Evolutionary conservation across 2,329 filamentous ascomycete species (phyloP).

Genomic region (Aquanectria penicillioides): DNA sequence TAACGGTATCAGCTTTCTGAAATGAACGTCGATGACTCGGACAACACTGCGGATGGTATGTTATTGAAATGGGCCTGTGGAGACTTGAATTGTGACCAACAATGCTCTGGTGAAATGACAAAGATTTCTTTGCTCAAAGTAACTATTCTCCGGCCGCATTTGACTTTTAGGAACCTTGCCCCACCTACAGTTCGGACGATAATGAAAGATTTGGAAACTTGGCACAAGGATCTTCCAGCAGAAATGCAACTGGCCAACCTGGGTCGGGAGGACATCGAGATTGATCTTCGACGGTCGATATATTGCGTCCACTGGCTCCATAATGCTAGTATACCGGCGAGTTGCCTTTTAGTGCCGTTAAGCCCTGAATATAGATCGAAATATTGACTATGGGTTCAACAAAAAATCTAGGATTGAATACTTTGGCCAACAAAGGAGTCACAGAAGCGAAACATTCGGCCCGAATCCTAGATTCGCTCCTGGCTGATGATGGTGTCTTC

Average conservation of each 20-base stretch:
- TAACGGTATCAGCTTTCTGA: background rate
- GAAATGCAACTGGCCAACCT: background rate
- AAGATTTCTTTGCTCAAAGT: background rate
- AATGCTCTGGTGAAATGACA: background rate
- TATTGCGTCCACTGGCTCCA: background rate
- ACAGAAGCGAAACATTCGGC: background rate
- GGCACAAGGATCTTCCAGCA: background rate
- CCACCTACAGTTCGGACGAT: background rate
- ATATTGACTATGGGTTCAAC: background rate
- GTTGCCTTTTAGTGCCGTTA: background rate
- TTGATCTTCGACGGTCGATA: background rate
- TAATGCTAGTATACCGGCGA: background rate
- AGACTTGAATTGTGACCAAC: background rate
- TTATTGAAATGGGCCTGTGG: fast-evolving
- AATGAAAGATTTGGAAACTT: background rate
- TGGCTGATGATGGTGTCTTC: background rate
- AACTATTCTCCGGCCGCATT: background rate
- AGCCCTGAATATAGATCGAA: background rate
- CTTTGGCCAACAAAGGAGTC: background rate
- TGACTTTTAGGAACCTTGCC: background rate
- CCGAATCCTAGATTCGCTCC: background rate
- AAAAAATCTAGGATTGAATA: background rate
- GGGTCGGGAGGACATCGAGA: background rate
- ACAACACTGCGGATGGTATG: background rate
- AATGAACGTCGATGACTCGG: background rate